These are phyloP conservation scores for Pseudomicrostroma phylloplanum DNA, from an alignment of 1,284 basidiomycete genomes.

Conservation along the genomic window DNA sequence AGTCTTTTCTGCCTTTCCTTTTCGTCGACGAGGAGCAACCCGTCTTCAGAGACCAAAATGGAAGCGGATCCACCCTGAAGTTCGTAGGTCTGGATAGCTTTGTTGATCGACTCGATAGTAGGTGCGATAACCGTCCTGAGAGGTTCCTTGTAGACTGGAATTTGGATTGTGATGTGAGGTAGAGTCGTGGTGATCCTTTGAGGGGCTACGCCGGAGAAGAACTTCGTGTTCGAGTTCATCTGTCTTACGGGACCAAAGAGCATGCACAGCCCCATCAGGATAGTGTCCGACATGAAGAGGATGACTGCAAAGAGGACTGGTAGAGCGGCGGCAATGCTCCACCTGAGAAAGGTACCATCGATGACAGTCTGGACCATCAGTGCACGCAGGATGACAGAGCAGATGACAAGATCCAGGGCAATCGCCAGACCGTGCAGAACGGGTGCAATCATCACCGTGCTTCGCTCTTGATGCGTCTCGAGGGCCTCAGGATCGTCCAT, in stretches of 20 bases:
- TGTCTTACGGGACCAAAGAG: constrained; percentile 60
- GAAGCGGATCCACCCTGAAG: constrained; percentile 70
- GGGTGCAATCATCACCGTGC: constrained; percentile 68
- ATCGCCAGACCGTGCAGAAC: constrained; percentile 67
- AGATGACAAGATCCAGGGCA: constrained; percentile 51
- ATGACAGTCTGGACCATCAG: constrained; percentile 64
- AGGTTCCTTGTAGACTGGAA: constrained; percentile 68
- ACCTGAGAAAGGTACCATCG: constrained; percentile 62
- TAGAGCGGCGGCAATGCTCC: constrained; percentile 61
- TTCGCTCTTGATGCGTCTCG: constrained; percentile 43
- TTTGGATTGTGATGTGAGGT: constrained; percentile 68
- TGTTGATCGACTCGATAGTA: constrained; percentile 71
- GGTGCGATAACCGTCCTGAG: constrained; percentile 57
- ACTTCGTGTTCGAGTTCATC: constrained; percentile 54
- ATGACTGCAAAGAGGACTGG: constrained; percentile 66
- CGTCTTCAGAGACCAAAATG: constrained; percentile 73
- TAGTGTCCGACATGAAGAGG: constrained; percentile 61
- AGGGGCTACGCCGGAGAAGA: constrained; percentile 52
- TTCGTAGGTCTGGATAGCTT: constrained; percentile 78
- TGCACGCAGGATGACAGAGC: constrained; percentile 61
- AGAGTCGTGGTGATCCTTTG: constrained; percentile 60
- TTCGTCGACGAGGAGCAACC: constrained; percentile 60
- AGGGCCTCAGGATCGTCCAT: constrained; percentile 4
- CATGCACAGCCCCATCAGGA: constrained; percentile 53
- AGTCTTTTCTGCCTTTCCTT: constrained; percentile 64